Base-by-base conservation (phyloP, 2,329 filamentous ascomycete genomes). In the Chrysosphaeria jannelii region DNA sequence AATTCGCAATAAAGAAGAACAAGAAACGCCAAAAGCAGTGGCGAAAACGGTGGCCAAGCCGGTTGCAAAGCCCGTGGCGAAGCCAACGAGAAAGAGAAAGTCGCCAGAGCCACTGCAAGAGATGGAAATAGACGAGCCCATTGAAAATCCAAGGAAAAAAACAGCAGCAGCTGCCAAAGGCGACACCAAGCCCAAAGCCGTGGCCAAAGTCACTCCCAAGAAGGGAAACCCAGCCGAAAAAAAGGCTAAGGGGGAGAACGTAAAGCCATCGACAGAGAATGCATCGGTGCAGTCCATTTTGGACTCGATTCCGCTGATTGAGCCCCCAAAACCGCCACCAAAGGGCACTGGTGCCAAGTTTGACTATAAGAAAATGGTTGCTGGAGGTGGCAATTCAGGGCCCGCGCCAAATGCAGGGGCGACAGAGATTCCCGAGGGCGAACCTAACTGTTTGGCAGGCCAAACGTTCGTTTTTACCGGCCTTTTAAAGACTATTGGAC, bases 401-500 rank as follows among this genome's bases (percentile, higher is more conserved):
- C 60, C 74, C 10, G n/a, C n/a, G n/a, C 58, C 61, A 6, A 56
- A 57, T 23, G 51, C 58, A 12, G 64, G 62, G 8, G 47, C 54
- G 7, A 61, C 52, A 14, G 75, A 89, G 10, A 47, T 91, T 23
- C 85, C 85, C 1, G 57, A 61, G 11, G 85, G 85, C 6, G 65
- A 66, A 24, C 74, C 85, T 8, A 88, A 91, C 34, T 97, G 85
- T 39, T 57, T 97, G 26, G 66, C 67, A 25, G 85, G 88, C 0
- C 52, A 93, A 26, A 71, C 64, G 0, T 97, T 97, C 38, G 85
- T 97, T 14, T 97, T 97, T 36, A 97, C 88, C 1, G 85, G 85
- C 13, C 55, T 91, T 13, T 50, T 93, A 19, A 59, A 72, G 29
- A 66, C 60, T 0, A 58, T 93, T 27, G 66, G 71, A 21, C 65